Evolutionary conservation across 306 rosid species (phyloP), one percentile per base, ranked within the genome.

Genomic region (Abrus pulchellus): DNA sequence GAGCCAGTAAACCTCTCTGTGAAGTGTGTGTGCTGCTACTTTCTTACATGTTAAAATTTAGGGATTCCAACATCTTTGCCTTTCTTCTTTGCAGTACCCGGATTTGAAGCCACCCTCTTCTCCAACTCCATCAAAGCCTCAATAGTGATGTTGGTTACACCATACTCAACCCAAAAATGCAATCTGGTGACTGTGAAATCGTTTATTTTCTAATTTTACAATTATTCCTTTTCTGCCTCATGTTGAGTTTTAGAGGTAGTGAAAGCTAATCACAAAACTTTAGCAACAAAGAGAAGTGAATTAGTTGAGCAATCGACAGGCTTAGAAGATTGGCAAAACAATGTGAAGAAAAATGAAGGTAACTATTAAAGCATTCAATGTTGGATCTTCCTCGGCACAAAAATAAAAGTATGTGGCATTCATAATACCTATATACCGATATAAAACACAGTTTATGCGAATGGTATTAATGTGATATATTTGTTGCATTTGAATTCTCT

Each of bases 81-180:
- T 67, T 27, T 71, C 55, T 74, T 79, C 47, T 74, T 79, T 78
- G 61, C 94, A 90, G 98, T 90, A 88, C 78, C 97, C 94, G 12
- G 97, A 91, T 85, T 74, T 92, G 87, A 94, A 92, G 84, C 94
- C 94, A 29, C 97, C 97, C 2, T 83, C 94, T 30, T 91, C 93
- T 75, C 93, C 97, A 40, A 89, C 86, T 69, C 94, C 93, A 20
- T 88, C 92, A 74, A 91, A 89, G 88, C 91, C 96, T 78, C 81
- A 79, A 76, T 60, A 75, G 43, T 79, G 85, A 76, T 44, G 76
- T 41, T 52, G 34, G 53, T 30, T 6, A n/a, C 41, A 33, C 63
- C 63, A 30, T 45, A 33, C 41, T 53, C 74, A 71, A 71, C 82
- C 10, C 4, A 8, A 55, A 74, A 80, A 45, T 66, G 38, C 53